Evolutionary conservation across 1,139 yeast genomes (phyloP).

Genomic region (Wickerhamomyces sp.): DNA sequence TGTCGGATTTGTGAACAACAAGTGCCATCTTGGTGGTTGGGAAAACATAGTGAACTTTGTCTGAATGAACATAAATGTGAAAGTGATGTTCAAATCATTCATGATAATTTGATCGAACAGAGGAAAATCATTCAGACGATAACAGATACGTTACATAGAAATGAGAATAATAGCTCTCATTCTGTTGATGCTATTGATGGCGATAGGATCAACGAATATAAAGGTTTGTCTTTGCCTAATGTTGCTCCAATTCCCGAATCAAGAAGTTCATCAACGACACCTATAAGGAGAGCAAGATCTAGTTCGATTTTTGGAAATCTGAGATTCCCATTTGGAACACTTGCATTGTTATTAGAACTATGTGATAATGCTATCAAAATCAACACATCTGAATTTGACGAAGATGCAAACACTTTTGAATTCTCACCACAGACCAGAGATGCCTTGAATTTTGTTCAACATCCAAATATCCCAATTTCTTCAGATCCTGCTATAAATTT

Average conservation of each 20-base stretch:
- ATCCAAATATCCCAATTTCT: constrained; percentile 51
- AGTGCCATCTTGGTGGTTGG: constrained; percentile 97
- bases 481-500: constrained; percentile 61
- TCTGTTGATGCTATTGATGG: constrained; percentile 9
- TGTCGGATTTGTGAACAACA: constrained; percentile 90
- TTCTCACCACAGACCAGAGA: constrained; percentile 72
- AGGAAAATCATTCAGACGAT: constrained; percentile 38
- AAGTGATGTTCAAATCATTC: constrained; percentile 71
- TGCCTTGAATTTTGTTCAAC: constrained; percentile 52
- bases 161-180: no score
- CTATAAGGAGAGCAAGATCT: constrained; percentile 23
- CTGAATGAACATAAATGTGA: constrained; percentile 78
- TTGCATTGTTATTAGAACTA: constrained; percentile 58
- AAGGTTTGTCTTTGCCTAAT: constrained; percentile 51
- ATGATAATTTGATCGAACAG: constrained; percentile 76
- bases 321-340: constrained; percentile 61
- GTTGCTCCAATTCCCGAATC: constrained; percentile 16
- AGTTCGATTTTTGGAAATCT: constrained; percentile 30
- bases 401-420: constrained; percentile 23
- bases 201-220: constrained; percentile 40
- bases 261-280: constrained; percentile 18
- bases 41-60: constrained; percentile 85
- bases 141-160: constrained; percentile 15
- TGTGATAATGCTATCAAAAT: constrained; percentile 75
- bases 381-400: constrained; percentile 43